Evolutionary conservation across 2,329 filamentous ascomycete genomes (phyloP).

Genomic region (Pseudogymnoascus pannorum): DNA sequence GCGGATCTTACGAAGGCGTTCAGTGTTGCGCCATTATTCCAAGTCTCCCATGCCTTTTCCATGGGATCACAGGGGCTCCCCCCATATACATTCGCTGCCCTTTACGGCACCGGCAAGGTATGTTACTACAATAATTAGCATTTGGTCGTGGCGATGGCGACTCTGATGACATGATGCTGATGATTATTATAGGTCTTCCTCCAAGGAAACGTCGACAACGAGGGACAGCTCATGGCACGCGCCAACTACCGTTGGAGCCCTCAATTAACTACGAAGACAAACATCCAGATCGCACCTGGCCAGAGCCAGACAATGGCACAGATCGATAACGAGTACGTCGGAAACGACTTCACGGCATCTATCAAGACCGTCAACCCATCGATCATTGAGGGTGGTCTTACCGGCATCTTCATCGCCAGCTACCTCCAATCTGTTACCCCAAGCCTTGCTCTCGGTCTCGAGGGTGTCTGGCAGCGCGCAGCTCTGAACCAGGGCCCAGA

Average conservation of each 20-base stretch:
- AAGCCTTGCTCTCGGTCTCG: constrained; percentile 77
- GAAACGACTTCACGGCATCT: constrained; percentile 85
- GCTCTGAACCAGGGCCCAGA: constrained; percentile 83
- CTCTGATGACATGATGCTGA: constrained; percentile 17
- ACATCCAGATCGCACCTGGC: constrained; percentile 74
- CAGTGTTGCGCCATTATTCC: constrained; percentile 87
- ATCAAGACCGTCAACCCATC: constrained; percentile 96
- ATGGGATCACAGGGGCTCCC: constrained; percentile 85
- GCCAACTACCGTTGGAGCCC: constrained; percentile 89
- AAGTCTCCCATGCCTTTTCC: constrained; percentile 93
- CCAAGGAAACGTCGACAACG: constrained; percentile 92
- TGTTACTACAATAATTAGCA: constrained; percentile 26
- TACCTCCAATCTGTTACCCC: constrained; percentile 92
- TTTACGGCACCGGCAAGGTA: constrained; percentile 92
- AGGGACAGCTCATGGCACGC: constrained; percentile 76
- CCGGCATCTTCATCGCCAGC: constrained; percentile 90
- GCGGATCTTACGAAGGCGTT: constrained; percentile 96
- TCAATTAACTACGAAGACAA: constrained; percentile 75
- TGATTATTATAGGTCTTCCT: constrained; percentile 65
- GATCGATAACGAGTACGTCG: constrained; percentile 91
- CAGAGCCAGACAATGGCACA: constrained; percentile 80
- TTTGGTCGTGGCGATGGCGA: background rate
- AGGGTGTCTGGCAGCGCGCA: constrained; percentile 88
- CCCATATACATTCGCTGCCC: constrained; percentile 88
- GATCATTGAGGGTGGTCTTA: constrained; percentile 80